phyloP scores from a whole-genome alignment of 257 asterid genomes.

The Gentiana straminea region DNA sequence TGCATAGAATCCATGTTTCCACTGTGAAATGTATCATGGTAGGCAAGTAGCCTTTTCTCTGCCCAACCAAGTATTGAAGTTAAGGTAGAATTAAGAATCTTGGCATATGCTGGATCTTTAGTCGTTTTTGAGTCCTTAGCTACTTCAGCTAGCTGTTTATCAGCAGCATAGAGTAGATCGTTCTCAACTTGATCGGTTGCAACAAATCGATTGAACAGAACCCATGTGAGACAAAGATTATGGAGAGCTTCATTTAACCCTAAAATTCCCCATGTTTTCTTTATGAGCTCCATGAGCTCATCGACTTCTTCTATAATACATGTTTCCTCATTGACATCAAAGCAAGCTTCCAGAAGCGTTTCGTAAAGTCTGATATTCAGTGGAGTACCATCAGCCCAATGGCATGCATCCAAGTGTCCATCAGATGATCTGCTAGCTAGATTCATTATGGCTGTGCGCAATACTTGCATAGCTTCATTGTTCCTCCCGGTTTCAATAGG shows the following conservation, averaged over 20 bases:
- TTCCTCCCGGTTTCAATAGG: conserved; percentile 97
- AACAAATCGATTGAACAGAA: conserved; percentile 75
- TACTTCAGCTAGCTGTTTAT: conserved; percentile 75
- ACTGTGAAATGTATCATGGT: conserved; percentile 82
- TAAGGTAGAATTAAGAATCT: conserved; percentile 72
- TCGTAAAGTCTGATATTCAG: conserved; percentile 88
- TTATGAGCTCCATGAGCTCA: conserved; percentile 89
- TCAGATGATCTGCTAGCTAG: conserved; percentile 77
- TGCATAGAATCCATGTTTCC: conserved; percentile 80
- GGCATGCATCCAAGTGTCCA: conserved; percentile 63
- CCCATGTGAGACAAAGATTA: conserved; percentile 90
- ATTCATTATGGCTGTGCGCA: conserved; percentile 76
- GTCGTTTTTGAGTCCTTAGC: conserved; percentile 79
- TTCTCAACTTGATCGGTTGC: conserved; percentile 77
- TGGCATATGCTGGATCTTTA: conserved; percentile 68
- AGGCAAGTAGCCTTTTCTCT: conserved; percentile 95
- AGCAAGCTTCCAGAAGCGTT: conserved; percentile 83
- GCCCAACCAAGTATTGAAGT: conserved; percentile 98
- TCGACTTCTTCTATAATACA: conserved; percentile 85
- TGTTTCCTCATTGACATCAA: conserved; percentile 67
- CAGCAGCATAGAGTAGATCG: conserved; percentile 75
- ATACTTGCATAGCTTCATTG: conserved; percentile 94
- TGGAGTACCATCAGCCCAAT: conserved; percentile 98
- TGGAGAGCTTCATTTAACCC: conserved; percentile 86
- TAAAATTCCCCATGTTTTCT: conserved; percentile 89